A percentile compares a stretch with the other conserved stretches of the same genome.
Evolutionary conservation across 2,329 filamentous ascomycete species (phyloP).

Genomic region (Paradendryphiella salina): DNA sequence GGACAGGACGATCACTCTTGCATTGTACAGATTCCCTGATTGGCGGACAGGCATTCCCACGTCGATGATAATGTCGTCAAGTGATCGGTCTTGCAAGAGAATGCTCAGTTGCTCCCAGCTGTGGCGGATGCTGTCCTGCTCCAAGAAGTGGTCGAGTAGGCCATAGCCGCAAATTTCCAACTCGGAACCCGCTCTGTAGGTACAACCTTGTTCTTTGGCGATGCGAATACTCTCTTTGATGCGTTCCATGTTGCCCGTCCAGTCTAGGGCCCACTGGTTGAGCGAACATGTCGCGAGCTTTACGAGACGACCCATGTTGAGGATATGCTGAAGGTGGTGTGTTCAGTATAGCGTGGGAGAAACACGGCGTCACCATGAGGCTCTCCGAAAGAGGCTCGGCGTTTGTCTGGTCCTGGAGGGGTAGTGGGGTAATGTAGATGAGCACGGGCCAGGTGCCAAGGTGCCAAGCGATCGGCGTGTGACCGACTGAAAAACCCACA

Average conservation of each 20-base stretch:
- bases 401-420: background rate
- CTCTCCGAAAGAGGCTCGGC: background rate
- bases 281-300: constrained; percentile 39
- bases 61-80: constrained; percentile 59
- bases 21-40: constrained; percentile 63
- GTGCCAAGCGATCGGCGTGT: background rate
- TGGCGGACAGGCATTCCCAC: constrained; percentile 56
- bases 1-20: constrained; percentile 64
- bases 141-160: constrained; percentile 62
- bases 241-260: constrained; percentile 62
- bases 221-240: constrained; percentile 63
- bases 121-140: constrained; percentile 29
- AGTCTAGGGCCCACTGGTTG: constrained; percentile 37
- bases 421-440: background rate
- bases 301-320: constrained; percentile 24
- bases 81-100: constrained; percentile 63
- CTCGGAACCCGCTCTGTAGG: constrained; percentile 4
- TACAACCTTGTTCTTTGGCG: constrained; percentile 2
- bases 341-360: background rate
- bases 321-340: background rate
- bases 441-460: background rate
- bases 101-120: constrained; percentile 61
- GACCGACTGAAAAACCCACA: background rate
- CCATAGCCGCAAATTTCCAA: constrained; percentile 40
- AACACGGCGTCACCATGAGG: too few species aligned